Evolutionary conservation across 768 basidiomycete species (phyloP), one percentile per base, ranked within the genome.

Genomic region (Boletellus ananas): DNA sequence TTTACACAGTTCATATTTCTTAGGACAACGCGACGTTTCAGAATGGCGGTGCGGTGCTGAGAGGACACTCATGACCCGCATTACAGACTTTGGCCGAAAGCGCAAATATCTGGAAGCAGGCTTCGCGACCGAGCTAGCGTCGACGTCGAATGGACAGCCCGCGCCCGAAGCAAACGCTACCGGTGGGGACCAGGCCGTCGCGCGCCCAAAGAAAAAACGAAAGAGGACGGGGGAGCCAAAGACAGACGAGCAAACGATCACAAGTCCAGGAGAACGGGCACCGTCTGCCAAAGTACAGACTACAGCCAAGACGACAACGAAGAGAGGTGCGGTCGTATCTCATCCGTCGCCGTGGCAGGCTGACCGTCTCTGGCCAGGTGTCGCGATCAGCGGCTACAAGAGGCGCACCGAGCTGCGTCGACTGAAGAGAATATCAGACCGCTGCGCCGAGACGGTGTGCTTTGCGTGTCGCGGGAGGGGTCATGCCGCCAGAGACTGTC

Each of bases 381-480:
- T 52, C 12, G 54, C 60, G 14, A 47, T 54, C 41, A 56, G 51
- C 31, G 64, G 64, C 12, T 60, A 52, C 54, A 18, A 54, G n/a
- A 57, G 45, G 48, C 66, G 68, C 21, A 72, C 77, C 3, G 90
- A 94, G 61, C 58, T 70, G 17, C 75, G 93, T 43, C 78, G 91
- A 13, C 61, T 83, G 45, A 77, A 80, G 55, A 81, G 92, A 34
- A 78, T 80, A 44, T 62, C 78, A 3, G 79, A 85, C 41, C 79
- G 81, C 37, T 57, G 74, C 12, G 70, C 75, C 9, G 66, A 72
- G 3, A 92, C 84, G 1, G 83, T 79, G 6, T 96, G 94, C 64
- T 94, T 93, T 66, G 87, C 86, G 3, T 97, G 94, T 71, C 79
- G 94, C 45, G 75, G 83, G 60, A 80, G 76, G 54, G 94, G 94